Conservation (phyloP, 139 green algal genomes). For the Coelastrella sp. region DNA sequence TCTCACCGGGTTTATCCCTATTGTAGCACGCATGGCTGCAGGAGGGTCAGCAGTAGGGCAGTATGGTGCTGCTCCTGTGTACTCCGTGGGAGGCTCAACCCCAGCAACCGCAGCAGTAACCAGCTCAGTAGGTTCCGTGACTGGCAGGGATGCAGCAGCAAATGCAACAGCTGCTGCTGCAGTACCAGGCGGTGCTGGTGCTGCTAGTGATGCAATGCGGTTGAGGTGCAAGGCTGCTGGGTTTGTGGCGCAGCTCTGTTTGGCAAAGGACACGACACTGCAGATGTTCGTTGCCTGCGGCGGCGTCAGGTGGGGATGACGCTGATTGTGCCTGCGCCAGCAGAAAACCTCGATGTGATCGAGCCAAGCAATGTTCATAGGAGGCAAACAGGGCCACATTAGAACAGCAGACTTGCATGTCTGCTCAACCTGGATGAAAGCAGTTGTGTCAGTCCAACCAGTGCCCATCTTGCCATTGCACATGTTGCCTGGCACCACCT, state of each 20-base stretch:
- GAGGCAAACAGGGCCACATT: no score
- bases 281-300: conserved; percentile 83
- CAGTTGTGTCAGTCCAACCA: no score
- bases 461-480: no score
- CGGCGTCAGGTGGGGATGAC: conserved; percentile 16
- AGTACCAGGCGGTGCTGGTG: background rate
- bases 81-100: background rate
- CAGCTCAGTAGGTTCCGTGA: background rate
- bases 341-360: background rate
- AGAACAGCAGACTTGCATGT: no score
- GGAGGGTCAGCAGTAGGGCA: background rate
- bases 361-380: background rate
- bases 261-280: conserved; percentile 61
- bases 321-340: background rate
- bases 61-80: background rate
- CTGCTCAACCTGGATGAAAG: no score
- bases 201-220: conserved; percentile 15
- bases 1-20: conserved; percentile 83
- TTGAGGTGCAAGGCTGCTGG: conserved; percentile 69
- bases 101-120: background rate
- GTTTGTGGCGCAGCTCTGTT: conserved; percentile 77
- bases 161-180: background rate
- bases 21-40: conserved; percentile 59
- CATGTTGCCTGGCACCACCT: no score
- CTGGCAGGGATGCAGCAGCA: background rate